Evolutionary conservation across 2,329 filamentous ascomycete genomes (phyloP).

Genomic region (Bretziella fagacearum): DNA sequence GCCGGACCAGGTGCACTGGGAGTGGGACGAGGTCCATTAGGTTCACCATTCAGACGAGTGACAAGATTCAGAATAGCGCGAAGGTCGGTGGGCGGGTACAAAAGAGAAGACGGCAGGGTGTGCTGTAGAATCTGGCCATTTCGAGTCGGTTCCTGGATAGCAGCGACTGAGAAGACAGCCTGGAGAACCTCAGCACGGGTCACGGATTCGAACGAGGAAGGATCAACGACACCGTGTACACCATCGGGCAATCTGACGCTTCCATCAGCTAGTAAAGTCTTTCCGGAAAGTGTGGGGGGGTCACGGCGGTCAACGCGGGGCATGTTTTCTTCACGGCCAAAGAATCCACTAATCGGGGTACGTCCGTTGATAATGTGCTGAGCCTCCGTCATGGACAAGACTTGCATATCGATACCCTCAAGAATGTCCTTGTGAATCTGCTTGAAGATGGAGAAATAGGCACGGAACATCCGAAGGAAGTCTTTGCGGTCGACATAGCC

Average conservation of each 20-base stretch:
- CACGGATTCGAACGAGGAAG: constrained; percentile 42
- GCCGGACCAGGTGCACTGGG: not conserved
- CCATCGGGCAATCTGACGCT: constrained; percentile 47
- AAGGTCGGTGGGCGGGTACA: constrained; percentile 15
- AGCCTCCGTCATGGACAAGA: constrained; percentile 56
- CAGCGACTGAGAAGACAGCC: constrained; percentile 27
- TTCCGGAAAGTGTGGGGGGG: constrained; percentile 39
- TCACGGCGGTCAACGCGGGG: constrained; percentile 45
- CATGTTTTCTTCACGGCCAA: constrained; percentile 55
- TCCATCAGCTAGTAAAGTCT: constrained; percentile 43
- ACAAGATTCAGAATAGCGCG: constrained; percentile 11
- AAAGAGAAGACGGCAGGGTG: constrained; percentile 18
- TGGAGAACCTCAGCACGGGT: constrained; percentile 44
- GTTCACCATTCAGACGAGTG: not conserved
- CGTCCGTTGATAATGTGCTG: constrained; percentile 59
- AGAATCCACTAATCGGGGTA: constrained; percentile 57
- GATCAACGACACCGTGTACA: constrained; percentile 37
- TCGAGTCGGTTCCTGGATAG: constrained; percentile 8
- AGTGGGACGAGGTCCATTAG: not conserved
- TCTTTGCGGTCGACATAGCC: constrained; percentile 74
- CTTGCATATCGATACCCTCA: constrained; percentile 59
- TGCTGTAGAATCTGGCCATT: constrained; percentile 3
- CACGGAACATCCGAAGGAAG: constrained; percentile 78
- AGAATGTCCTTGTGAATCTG: constrained; percentile 77
- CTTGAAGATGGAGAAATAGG: constrained; percentile 80